Evolutionary conservation across 129 eudicot species (phyloP), one percentile per base, ranked within the genome.

Genomic region (Artemisia annua): DNA sequence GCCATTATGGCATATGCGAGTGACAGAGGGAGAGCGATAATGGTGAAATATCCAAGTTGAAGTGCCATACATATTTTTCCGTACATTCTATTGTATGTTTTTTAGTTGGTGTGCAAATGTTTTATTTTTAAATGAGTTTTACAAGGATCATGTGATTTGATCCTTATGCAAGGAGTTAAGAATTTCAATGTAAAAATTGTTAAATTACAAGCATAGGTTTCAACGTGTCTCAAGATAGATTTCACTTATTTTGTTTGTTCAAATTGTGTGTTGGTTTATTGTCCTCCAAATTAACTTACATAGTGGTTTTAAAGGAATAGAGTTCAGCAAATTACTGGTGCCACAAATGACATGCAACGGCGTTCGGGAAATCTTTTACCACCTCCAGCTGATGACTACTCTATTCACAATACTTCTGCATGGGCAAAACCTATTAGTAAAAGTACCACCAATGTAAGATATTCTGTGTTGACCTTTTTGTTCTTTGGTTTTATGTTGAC

Each of bases 291-390:
- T 75, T 56, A 75, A 75, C 79, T 66, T 75, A 48, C 49, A 22
- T 66, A 55, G 35, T 75, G 73, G 18, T 66, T 78, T 72, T 56
- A 65, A 46, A 71, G 83, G 78, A 72, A 61, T 79, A 79, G 78
- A 57, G 83, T 79, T 56, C 82, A 78, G 78, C 82, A 78, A 59
- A 64, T 59, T 46, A 72, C 67, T 57, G 83, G 74, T 66, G 83
- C 62, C 30, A 65, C 69, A 28, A 58, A 58, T 46, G 77, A 79
- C 19, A 66, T 79, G 61, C 83, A 72, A 72, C 60, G 77, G 61
- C 73, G 83, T 35, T 65, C 78, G n/a, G 83, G 83, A 61, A 64
- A 72, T 65, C 46, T 79, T 50, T 67, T 79, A 79, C 83, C 83
- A 64, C 78, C 83, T 24, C 69, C 83, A 55, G 78, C 69, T 64